phyloP scores from a whole-genome alignment of 495 filamentous ascomycete species.

The Tricharina praecox region DNA sequence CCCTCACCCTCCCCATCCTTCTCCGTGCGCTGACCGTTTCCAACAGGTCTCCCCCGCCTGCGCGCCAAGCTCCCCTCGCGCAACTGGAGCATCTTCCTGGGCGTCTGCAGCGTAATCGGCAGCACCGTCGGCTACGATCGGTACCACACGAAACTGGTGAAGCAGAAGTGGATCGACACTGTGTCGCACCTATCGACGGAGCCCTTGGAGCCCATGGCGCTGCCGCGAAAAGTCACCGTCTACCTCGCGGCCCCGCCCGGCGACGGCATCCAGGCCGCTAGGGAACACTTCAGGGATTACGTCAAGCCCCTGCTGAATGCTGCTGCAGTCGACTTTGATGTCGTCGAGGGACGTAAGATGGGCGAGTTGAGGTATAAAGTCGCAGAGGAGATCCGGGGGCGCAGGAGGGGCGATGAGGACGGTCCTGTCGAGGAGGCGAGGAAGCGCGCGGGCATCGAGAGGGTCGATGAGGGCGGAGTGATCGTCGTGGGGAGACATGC shows the following conservation, averaged over 20 bases:
- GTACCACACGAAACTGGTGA: slow-evolving; percentile 62
- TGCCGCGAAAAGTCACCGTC: slow-evolving; percentile 74
- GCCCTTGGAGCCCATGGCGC: slow-evolving; percentile 45
- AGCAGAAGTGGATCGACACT: slow-evolving; percentile 68
- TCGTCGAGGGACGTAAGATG: slow-evolving; percentile 75
- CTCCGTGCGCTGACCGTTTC: neutral
- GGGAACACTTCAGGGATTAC: slow-evolving; percentile 90
- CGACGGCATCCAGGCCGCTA: slow-evolving; percentile 60
- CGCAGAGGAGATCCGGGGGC: slow-evolving; percentile 62
- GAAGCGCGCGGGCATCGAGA: slow-evolving; percentile 41
- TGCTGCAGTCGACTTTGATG: slow-evolving; percentile 83
- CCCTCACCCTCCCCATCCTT: neutral
- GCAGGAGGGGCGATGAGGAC: slow-evolving; percentile 42
- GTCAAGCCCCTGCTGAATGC: slow-evolving; percentile 85
- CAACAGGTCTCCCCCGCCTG: slow-evolving; percentile 55
- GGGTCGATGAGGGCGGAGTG: slow-evolving; percentile 48
- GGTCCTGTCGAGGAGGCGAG: slow-evolving; percentile 35
- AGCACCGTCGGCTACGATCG: slow-evolving; percentile 76
- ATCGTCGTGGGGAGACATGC: slow-evolving; percentile 83
- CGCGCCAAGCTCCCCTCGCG: slow-evolving; percentile 78
- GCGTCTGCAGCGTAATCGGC: slow-evolving; percentile 58
- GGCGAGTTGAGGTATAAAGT: slow-evolving; percentile 70
- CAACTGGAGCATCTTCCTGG: slow-evolving; percentile 92
- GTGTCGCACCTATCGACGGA: slow-evolving; percentile 79
- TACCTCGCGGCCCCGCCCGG: slow-evolving; percentile 72